These are phyloP conservation scores for Calonectria hongkongensis DNA, from an alignment of 2,329 filamentous ascomycete species.

Conservation along the genomic window DNA sequence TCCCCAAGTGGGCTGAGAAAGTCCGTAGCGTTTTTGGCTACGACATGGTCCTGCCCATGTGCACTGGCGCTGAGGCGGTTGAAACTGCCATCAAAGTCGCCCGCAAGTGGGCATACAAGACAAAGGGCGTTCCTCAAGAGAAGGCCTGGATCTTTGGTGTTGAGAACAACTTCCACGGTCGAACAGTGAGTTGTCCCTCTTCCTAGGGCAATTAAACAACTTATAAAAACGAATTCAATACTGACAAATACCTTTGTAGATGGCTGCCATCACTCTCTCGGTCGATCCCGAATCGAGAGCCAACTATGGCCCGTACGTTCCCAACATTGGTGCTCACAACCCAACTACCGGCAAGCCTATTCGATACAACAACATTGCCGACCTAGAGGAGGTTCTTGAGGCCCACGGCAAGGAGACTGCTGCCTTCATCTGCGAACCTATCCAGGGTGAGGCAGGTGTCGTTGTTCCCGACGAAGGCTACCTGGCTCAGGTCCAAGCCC, in stretches of 20 bases:
- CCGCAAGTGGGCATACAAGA: slow-evolving; percentile 48
- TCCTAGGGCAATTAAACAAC: neutral
- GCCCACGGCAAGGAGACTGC: slow-evolving; percentile 89
- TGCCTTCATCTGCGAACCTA: slow-evolving; percentile 95
- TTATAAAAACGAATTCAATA: neutral
- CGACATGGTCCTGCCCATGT: slow-evolving; percentile 99
- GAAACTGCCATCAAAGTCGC: slow-evolving; percentile 48
- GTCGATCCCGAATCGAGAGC: slow-evolving; percentile 96
- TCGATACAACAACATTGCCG: slow-evolving; percentile 88
- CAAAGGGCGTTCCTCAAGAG: slow-evolving; percentile 43
- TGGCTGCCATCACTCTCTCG: slow-evolving; percentile 96
- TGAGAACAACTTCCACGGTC: slow-evolving; percentile 95
- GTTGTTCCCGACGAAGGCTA: slow-evolving; percentile 96
- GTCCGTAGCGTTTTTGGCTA: slow-evolving; percentile 92
- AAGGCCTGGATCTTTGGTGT: slow-evolving; percentile 76
- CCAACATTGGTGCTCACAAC: slow-evolving; percentile 85
- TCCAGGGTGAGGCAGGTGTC: slow-evolving; percentile 97
- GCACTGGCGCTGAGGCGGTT: slow-evolving; percentile 89
- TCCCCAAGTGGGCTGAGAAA: slow-evolving; percentile 95
- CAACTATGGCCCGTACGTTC: slow-evolving; percentile 97
- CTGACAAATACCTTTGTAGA: slow-evolving; percentile 67
- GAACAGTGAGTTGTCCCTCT: slow-evolving; percentile 79
- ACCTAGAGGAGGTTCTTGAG: slow-evolving; percentile 87
- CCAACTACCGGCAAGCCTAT: slow-evolving; percentile 86
- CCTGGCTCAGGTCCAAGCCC: slow-evolving; percentile 83